These are phyloP conservation scores for Fusarium ramigenum DNA, from an alignment of 2,329 filamentous ascomycete genomes.

Conservation along the genomic window DNA sequence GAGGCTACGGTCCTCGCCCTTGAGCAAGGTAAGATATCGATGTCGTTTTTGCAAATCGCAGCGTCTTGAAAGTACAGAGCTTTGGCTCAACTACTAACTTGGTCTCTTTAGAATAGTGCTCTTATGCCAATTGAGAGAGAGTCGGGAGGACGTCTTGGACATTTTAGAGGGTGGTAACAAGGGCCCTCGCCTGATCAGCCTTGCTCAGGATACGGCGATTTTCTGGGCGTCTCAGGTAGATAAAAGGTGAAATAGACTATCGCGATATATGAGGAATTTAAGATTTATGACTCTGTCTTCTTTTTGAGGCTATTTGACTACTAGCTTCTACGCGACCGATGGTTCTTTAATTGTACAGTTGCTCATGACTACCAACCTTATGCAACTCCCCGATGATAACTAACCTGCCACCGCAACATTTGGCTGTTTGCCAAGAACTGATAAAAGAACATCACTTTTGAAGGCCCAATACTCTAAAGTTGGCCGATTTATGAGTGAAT, in stretches of 20 bases:
- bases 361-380: neutral
- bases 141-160: rapidly evolving
- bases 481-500: rapidly evolving
- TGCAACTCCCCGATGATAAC: neutral
- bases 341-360: neutral
- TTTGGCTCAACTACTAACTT: neutral
- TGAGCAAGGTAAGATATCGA: neutral
- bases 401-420: neutral
- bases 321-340: neutral
- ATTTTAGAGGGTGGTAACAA: too few species aligned
- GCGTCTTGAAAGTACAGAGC: neutral
- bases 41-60: neutral
- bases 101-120: neutral
- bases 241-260: too few species aligned
- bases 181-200: neutral
- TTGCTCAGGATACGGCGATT: neutral
- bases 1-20: neutral
- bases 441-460: rapidly evolving
- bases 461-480: too few species aligned
- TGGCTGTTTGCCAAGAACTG: neutral
- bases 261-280: neutral
- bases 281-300: neutral
- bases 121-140: neutral
- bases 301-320: neutral
- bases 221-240: neutral